phyloP scores from a whole-genome alignment of 306 rosid species.

The Myrica gale region DNA sequence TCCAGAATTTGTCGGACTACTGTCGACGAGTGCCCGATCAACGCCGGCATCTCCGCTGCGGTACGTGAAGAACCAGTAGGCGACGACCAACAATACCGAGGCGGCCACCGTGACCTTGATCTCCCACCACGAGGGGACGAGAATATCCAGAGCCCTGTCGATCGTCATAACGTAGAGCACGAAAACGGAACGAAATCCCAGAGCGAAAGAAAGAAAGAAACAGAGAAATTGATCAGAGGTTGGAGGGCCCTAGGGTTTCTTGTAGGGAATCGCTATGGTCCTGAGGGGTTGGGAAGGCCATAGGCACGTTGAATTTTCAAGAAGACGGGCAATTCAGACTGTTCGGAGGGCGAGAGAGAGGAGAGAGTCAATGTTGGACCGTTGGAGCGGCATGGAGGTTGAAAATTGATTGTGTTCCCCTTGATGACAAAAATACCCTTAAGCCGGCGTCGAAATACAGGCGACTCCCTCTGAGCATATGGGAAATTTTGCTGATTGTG shows the following conservation, averaged over 20 bases:
- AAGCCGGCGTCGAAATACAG: neutral
- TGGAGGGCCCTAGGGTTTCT: neutral
- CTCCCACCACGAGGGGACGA: constrained; percentile 82
- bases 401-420: neutral
- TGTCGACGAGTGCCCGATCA: constrained; percentile 47
- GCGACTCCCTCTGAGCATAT: neutral
- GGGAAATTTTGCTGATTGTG: neutral
- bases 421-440: neutral
- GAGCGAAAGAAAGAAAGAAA: neutral
- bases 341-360: neutral
- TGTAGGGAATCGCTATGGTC: constrained; percentile 32
- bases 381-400: constrained; percentile 39
- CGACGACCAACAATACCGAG: constrained; percentile 56
- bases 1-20: constrained; percentile 34
- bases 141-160: constrained; percentile 52
- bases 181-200: neutral
- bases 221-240: constrained; percentile 13
- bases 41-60: constrained; percentile 30
- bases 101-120: constrained; percentile 76
- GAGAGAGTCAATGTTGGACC: constrained; percentile 58
- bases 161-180: constrained; percentile 29
- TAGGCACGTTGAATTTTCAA: constrained; percentile 23
- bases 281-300: constrained; percentile 42
- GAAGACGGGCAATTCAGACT: constrained; percentile 25
- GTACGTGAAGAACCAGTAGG: constrained; percentile 63